A percentile compares a stretch with the other conserved stretches of the same genome.
These are phyloP conservation scores for Fusarium circinatum DNA, from an alignment of 2,329 filamentous ascomycete species.

Conservation along the genomic window DNA sequence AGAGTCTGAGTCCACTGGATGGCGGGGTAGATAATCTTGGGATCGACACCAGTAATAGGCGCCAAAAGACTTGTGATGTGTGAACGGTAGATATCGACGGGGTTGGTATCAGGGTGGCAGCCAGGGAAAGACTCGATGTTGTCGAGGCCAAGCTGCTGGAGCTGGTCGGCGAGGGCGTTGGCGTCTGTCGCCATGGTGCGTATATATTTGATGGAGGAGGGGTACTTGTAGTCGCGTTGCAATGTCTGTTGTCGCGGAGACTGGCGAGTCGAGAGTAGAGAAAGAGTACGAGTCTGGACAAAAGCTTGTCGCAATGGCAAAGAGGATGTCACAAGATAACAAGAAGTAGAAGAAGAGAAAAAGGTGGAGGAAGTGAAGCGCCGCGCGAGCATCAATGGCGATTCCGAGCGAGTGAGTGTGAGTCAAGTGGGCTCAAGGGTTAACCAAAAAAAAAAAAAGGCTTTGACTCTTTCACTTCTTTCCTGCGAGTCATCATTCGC, in stretches of 20 bases:
- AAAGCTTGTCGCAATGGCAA: slow-evolving; percentile 16
- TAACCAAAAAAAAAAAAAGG: slow-evolving; percentile 42
- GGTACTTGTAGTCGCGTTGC: slow-evolving; percentile 10
- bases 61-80: slow-evolving; percentile 77
- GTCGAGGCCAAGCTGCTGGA: slow-evolving; percentile 37
- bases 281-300: slow-evolving; percentile 2
- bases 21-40: slow-evolving; percentile 76
- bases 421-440: slow-evolving; percentile 45
- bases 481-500: slow-evolving; percentile 35
- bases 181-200: slow-evolving; percentile 36
- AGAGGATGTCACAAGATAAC: slow-evolving; percentile 13
- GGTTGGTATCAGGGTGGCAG: slow-evolving; percentile 76
- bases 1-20: slow-evolving; percentile 82
- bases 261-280: slow-evolving; percentile 5
- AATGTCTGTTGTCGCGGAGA: slow-evolving; percentile 7
- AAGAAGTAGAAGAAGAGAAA: slow-evolving; percentile 36
- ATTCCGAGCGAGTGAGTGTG: slow-evolving; percentile 37
- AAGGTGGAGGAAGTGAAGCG: slow-evolving; percentile 39
- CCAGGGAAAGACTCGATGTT: slow-evolving; percentile 57
- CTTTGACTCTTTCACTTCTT: slow-evolving; percentile 31
- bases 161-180: slow-evolving; percentile 42
- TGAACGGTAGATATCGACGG: slow-evolving; percentile 81
- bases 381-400: slow-evolving; percentile 44
- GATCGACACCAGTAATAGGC: slow-evolving; percentile 75
- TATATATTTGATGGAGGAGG: slow-evolving; percentile 11